Conservation (phyloP, 176 grass and related monocot species). For the Musa schizocarpa region DNA sequence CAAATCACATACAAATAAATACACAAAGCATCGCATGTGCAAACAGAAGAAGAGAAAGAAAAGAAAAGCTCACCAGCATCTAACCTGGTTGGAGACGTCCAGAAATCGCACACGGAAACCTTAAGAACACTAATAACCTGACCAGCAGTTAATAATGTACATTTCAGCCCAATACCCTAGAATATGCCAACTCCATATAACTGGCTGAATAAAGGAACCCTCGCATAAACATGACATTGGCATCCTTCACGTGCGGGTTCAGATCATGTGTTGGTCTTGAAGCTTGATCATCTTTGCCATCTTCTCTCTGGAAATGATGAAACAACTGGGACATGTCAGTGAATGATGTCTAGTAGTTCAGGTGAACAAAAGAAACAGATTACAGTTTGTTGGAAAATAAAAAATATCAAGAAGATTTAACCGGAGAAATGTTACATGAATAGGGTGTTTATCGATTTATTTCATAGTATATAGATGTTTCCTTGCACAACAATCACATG, state of each 20-base stretch:
- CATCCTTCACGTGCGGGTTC: background rate
- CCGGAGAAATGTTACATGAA: background rate
- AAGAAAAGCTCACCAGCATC: too few relatives aligned
- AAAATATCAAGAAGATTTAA: background rate
- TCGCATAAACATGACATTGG: background rate
- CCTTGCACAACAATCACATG: too few relatives aligned
- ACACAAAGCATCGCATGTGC: background rate
- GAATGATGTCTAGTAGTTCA: background rate
- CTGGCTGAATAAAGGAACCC: background rate
- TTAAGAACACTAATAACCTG: background rate
- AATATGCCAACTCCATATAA: background rate
- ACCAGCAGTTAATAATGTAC: background rate
- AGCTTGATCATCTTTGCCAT: constrained; percentile 19
- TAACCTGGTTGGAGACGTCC: background rate
- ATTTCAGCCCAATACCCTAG: background rate
- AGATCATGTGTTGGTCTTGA: background rate
- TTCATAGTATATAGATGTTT: too few relatives aligned
- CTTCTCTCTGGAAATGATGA: constrained; percentile 13
- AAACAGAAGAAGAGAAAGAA: background rate
- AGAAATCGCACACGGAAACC: background rate
- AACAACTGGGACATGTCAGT: background rate
- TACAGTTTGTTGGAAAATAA: background rate
- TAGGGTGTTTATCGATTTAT: too few relatives aligned
- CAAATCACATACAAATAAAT: background rate
- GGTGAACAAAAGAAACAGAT: background rate